phyloP scores from a whole-genome alignment of 208 protist genomes.

The Angomonas deanei region DNA sequence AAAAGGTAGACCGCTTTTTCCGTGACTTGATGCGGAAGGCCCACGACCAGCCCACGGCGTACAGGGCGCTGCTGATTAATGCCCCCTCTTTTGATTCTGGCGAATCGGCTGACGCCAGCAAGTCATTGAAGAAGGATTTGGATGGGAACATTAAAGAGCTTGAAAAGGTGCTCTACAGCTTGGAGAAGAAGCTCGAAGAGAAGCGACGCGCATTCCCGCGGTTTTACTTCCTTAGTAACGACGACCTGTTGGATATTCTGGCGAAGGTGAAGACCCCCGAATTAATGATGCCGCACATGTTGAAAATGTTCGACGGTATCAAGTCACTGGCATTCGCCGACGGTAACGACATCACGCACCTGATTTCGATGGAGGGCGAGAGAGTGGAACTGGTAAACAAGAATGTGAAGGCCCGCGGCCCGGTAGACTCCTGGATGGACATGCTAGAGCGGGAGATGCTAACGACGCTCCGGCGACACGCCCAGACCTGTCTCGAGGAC shows the following conservation, averaged over 20 bases:
- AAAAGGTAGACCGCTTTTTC: constrained; percentile 92
- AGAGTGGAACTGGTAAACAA: constrained; percentile 89
- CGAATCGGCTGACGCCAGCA: constrained; percentile 24
- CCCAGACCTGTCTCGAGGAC: constrained; percentile 84
- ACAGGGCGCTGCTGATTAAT: constrained; percentile 86
- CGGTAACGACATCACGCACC: constrained; percentile 86
- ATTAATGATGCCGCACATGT: constrained; percentile 96
- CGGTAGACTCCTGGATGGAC: constrained; percentile 95
- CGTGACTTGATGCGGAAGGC: constrained; percentile 93
- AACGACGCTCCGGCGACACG: constrained; percentile 78
- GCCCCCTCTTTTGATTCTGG: constrained; percentile 62
- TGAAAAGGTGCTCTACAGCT: constrained; percentile 91
- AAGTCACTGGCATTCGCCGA: constrained; percentile 78
- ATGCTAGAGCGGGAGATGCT: constrained; percentile 94
- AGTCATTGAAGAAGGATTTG: constrained; percentile 79
- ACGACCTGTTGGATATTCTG: constrained; percentile 97
- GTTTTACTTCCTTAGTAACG: constrained; percentile 97
- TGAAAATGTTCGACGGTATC: constrained; percentile 97
- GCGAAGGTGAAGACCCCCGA: constrained; percentile 96
- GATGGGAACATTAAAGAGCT: constrained; percentile 90
- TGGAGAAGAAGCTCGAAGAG: constrained; percentile 95
- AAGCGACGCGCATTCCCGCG: constrained; percentile 95
- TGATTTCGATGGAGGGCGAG: constrained; percentile 90
- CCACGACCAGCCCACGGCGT: constrained; percentile 87
- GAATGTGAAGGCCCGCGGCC: constrained; percentile 92